Evolutionary conservation across 148 eudicot genomes (phyloP).

Genomic region (Vaccinium darrowii): DNA sequence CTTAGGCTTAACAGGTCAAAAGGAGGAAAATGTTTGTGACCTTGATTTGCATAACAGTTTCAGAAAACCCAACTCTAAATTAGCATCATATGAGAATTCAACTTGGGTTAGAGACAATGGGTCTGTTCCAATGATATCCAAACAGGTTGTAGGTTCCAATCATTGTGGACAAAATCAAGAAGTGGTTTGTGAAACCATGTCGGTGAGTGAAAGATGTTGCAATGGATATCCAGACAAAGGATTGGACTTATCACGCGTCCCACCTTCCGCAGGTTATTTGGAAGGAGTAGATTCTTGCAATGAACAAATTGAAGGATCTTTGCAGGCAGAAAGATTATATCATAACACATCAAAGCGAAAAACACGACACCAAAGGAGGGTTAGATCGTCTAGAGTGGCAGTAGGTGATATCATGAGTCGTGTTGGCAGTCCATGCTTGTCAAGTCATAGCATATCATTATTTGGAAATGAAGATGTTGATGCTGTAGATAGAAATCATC

Average conservation of each 20-base stretch:
- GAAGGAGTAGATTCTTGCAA: slow-evolving; percentile 70
- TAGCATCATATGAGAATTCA: slow-evolving; percentile 18
- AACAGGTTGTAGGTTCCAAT: slow-evolving; percentile 13
- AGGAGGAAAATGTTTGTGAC: slow-evolving; percentile 34
- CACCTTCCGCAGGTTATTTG: slow-evolving; percentile 38
- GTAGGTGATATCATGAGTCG: slow-evolving; percentile 62
- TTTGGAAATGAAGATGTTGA: slow-evolving; percentile 53
- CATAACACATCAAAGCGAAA: slow-evolving; percentile 16
- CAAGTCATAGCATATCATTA: slow-evolving; percentile 46
- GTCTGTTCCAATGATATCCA: slow-evolving; percentile 14
- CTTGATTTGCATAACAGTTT: slow-evolving; percentile 19
- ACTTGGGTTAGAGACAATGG: slow-evolving; percentile 25
- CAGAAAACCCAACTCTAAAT: slow-evolving; percentile 21
- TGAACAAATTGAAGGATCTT: slow-evolving; percentile 39
- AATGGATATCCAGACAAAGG: slow-evolving; percentile 32
- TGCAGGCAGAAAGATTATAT: slow-evolving; percentile 27
- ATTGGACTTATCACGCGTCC: slow-evolving; percentile 43
- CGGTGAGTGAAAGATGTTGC: slow-evolving; percentile 28
- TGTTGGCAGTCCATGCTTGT: slow-evolving; percentile 61
- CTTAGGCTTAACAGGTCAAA: slow-evolving; percentile 42
- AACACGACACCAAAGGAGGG: slow-evolving; percentile 22
- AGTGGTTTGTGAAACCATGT: slow-evolving; percentile 26
- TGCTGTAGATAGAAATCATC: slow-evolving; percentile 38
- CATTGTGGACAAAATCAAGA: slow-evolving; percentile 22
- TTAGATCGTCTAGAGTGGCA: slow-evolving; percentile 40